These are phyloP conservation scores for Boeremia lycopersici DNA, from an alignment of 2,329 filamentous ascomycete genomes.

Conservation along the genomic window DNA sequence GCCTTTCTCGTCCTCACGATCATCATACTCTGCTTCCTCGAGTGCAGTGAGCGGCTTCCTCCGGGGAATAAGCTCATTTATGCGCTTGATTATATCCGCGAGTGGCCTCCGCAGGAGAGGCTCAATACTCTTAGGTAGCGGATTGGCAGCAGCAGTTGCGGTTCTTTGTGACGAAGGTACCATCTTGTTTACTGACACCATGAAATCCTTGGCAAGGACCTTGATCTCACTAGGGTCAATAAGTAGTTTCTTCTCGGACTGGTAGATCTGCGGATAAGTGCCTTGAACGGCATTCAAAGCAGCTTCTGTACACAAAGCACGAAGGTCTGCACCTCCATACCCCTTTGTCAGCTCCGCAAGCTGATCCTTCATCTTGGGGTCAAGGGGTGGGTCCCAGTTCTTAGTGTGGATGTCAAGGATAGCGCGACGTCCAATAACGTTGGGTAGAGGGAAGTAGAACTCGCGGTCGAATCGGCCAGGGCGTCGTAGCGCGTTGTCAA, in stretches of 20 bases:
- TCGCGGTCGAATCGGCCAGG: constrained; percentile 96
- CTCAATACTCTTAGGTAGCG: constrained; percentile 78
- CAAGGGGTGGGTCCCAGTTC: constrained; percentile 82
- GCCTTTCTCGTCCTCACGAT: constrained; percentile 79
- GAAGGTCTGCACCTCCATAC: constrained; percentile 92
- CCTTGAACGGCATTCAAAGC: constrained; percentile 94
- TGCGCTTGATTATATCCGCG: constrained; percentile 66
- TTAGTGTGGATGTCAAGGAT: constrained; percentile 96
- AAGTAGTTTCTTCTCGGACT: constrained; percentile 83
- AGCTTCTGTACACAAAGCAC: constrained; percentile 93
- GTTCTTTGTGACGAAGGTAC: constrained; percentile 93
- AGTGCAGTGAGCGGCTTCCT: constrained; percentile 87
- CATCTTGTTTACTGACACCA: constrained; percentile 95
- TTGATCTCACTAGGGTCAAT: constrained; percentile 85
- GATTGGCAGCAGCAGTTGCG: constrained; percentile 80
- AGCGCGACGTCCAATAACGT: constrained; percentile 75
- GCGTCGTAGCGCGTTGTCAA: constrained; percentile 91
- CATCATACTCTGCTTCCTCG: constrained; percentile 93
- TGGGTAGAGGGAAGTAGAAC: constrained; percentile 95
- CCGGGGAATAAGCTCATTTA: constrained; percentile 80
- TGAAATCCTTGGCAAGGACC: constrained; percentile 92
- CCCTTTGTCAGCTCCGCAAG: constrained; percentile 91
- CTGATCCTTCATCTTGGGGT: constrained; percentile 77
- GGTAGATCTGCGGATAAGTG: constrained; percentile 95
- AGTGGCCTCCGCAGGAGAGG: constrained; percentile 80